Base-by-base conservation (phyloP, 805 yeast genomes). In the Nakazawaea sp. region DNA sequence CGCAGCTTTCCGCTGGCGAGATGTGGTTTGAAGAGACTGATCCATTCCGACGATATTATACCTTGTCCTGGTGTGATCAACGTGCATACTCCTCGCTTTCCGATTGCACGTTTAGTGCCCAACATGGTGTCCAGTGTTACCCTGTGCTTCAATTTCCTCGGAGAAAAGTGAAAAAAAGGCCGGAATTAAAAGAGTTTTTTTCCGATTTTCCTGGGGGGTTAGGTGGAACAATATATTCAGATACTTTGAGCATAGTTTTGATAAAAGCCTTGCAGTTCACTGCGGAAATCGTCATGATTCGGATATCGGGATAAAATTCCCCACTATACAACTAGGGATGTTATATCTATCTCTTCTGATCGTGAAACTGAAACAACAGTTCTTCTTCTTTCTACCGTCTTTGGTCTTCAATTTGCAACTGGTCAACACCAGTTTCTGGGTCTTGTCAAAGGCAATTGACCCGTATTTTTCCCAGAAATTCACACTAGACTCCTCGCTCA, bases 401-500 rank as follows among this genome's bases (percentile, higher is more conserved):
- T 77, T 76, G 1, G 94, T 80, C 49, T 94, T 66, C 43, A 90
- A 64, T 48, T 82, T 86, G 61, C 97, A 90, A 56, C 95, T 82
- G 1, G 96, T 89, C 48, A 90, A 61, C 4, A 90, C 96, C 0
- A 97, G 96, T 53, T 90, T 90, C 51, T 89, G 97, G 1, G 92
- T 90, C 47, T 89, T 83, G 51, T 90, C 97, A 60, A 90, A 89
- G 4, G 97, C 97, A 51, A 89, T 85, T 3, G 95, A 88, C 3
- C 96, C 96, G 52, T 89, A 90, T 55, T 89, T 89, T 52, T 90
- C 97, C 97, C 97, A 90, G 55, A 87, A 90, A 50, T 87, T 89
- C 15, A 90, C 97, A 19, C 96, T 94, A 51, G 95, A 83, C 48
- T 89, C 96, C 56, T 89, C 97, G 34, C 88, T 80, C 96, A 90